Percentiles rank a stretch among this genome's conserved stretches.
These are phyloP conservation scores for Ogataea minuta DNA, from an alignment of 805 yeast species.

Conservation along the genomic window DNA sequence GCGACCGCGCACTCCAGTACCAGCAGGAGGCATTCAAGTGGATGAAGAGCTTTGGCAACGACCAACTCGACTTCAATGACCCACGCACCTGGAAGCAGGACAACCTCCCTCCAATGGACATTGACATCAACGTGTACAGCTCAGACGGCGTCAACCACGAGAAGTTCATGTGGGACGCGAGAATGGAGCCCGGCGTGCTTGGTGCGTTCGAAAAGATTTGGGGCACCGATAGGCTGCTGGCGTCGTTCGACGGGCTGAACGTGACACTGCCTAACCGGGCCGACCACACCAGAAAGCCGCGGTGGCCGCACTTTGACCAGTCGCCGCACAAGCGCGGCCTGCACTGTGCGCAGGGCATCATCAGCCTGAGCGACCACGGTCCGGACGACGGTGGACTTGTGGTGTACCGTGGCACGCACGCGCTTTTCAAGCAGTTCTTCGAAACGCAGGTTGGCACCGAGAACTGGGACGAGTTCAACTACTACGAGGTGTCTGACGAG, in stretches of 20 bases:
- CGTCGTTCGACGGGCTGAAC: conserved; percentile 35
- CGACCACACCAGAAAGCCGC: conserved; percentile 8
- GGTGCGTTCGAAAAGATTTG: conserved; percentile 29
- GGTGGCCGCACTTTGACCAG: conserved; percentile 37
- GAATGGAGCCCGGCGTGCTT: conserved; percentile 30
- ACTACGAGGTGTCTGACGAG: conserved; percentile 19
- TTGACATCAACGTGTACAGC: conserved; percentile 17
- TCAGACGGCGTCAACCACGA: conserved; percentile 29
- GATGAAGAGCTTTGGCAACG: conserved; percentile 21
- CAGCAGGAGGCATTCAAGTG: conserved; percentile 24
- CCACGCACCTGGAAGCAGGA: conserved; percentile 29
- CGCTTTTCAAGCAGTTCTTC: conserved; percentile 25
- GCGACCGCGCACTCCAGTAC: conserved; percentile 26
- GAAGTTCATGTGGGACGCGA: conserved; percentile 34
- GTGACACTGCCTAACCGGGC: conserved; percentile 27
- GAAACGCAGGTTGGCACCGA: conserved; percentile 15
- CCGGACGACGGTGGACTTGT: conserved; percentile 33
- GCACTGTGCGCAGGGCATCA: conserved; percentile 35
- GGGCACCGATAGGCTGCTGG: conserved; percentile 34
- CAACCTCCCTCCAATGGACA: conserved; percentile 27
- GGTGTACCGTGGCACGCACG: conserved; percentile 28
- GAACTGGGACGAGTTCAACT: conserved; percentile 26
- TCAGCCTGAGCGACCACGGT: conserved; percentile 22
- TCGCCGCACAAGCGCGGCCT: conserved; percentile 31
- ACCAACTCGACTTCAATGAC: conserved; percentile 26